Conservation (phyloP, 805 yeast genomes). For the Teunomyces tritomae region DNA sequence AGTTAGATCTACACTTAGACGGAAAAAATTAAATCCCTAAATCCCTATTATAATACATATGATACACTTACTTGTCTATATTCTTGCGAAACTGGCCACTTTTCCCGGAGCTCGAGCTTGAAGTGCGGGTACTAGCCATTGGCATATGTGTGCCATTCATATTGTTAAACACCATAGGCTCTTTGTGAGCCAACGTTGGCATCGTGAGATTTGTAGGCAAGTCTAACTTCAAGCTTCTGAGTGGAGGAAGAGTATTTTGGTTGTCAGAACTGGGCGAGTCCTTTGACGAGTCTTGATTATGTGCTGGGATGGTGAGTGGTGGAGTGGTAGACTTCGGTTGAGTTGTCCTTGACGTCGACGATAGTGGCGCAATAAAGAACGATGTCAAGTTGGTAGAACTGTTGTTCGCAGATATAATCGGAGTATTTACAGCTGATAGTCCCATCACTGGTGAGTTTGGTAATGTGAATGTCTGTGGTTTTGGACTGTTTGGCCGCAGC, state of each 20-base stretch:
- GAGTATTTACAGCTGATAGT: constrained; percentile 37
- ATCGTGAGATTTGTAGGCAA: constrained; percentile 43
- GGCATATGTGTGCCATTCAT: not conserved
- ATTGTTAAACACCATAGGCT: constrained; percentile 7
- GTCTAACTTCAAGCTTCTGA: constrained; percentile 49
- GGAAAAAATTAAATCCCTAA: constrained; percentile 1
- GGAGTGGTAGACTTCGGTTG: constrained; percentile 6
- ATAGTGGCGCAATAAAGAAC: constrained; percentile 32
- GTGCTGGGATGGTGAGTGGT: not conserved
- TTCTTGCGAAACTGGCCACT: constrained; percentile 17
- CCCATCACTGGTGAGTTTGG: constrained; percentile 46
- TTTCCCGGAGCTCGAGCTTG: constrained; percentile 18
- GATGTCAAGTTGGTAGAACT: constrained; percentile 37
- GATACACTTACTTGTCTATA: constrained; percentile 10
- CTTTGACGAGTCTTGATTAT: constrained; percentile 10
- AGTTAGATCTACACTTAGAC: no score
- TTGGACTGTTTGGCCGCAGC: constrained; percentile 52
- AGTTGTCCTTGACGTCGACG: not conserved
- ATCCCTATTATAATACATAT: constrained; percentile 3
- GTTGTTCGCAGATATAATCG: constrained; percentile 41
- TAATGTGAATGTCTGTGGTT: constrained; percentile 31
- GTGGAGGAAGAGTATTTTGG: constrained; percentile 41
- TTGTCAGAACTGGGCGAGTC: constrained; percentile 8
- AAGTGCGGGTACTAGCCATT: constrained; percentile 8
- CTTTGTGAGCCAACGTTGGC: constrained; percentile 12